These are phyloP conservation scores for Psilocybe cubensis DNA, from an alignment of 768 basidiomycete genomes.

Conservation along the genomic window DNA sequence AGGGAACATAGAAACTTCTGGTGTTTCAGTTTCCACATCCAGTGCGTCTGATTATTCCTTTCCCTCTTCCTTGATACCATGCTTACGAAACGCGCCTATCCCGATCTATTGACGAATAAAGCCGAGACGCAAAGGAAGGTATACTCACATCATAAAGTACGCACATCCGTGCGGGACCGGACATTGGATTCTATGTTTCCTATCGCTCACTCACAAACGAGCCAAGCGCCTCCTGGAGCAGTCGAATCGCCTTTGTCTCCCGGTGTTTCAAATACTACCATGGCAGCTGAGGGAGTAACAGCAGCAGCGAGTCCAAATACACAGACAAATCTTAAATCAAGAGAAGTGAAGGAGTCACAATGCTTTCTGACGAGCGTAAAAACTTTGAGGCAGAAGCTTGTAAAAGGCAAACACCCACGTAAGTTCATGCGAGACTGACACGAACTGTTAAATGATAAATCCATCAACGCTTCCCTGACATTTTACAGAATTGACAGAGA, in stretches of 20 bases:
- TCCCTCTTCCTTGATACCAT: no score
- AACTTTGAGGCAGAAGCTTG: conserved; percentile 60
- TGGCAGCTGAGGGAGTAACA: no score
- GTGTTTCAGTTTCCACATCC: conserved; percentile 10
- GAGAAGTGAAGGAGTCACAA: conserved; percentile 72
- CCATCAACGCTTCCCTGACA: neutral
- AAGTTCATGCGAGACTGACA: conserved; percentile 24
- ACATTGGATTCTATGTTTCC: conserved; percentile 97
- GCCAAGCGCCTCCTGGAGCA: no score
- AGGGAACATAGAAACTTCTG: conserved; percentile 1
- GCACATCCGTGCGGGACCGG: conserved; percentile 84
- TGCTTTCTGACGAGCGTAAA: conserved; percentile 79
- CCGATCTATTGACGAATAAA: conserved; percentile 10
- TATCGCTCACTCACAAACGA: conserved; percentile 61
- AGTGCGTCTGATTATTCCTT: conserved; percentile 9
- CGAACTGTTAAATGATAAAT: neutral
- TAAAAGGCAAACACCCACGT: conserved; percentile 74
- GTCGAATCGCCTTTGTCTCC: no score
- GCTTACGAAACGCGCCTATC: neutral
- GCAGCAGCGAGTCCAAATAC: conserved; percentile 18
- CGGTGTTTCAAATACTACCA: no score
- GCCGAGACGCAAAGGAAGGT: conserved; percentile 48
- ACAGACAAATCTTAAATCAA: conserved; percentile 34
- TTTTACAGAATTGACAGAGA: conserved; percentile 75
- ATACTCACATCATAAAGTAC: conserved; percentile 87